Evolutionary conservation across 345 rosid species (phyloP).

Genomic region (Aurinia saxatilis): DNA sequence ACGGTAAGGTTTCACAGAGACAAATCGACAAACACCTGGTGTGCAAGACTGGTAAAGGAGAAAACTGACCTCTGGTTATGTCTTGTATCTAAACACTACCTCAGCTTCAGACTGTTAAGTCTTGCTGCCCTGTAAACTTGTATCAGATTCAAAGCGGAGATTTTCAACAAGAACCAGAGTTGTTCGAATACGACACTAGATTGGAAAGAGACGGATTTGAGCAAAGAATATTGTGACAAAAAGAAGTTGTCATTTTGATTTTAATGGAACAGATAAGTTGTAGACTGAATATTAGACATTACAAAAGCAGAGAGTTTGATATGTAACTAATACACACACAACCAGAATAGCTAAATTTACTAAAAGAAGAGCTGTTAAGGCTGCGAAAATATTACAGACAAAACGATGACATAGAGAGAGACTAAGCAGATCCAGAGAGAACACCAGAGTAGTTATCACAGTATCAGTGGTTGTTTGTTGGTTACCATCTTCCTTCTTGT

Average conservation of each 20-base stretch:
- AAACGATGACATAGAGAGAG: conserved; percentile 18
- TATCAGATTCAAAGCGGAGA: background rate
- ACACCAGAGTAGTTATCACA: conserved; percentile 15
- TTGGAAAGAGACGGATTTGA: background rate
- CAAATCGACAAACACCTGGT: conserved; percentile 27
- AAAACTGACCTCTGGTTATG: background rate
- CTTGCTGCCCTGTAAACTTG: background rate
- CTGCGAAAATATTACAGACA: conserved; percentile 28
- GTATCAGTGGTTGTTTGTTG: conserved; percentile 21
- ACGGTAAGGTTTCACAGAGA: conserved; percentile 2
- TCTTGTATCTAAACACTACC: background rate
- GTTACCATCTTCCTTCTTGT: conserved; percentile 25
- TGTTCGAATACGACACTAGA: background rate
- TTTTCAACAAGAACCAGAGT: background rate
- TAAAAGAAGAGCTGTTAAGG: conserved; percentile 16
- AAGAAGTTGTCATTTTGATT: conserved; percentile 14
- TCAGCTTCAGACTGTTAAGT: background rate
- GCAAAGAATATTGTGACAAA: background rate
- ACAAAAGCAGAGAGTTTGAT: conserved; percentile 10
- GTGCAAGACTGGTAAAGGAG: background rate
- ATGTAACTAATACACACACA: conserved; percentile 20
- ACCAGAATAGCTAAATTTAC: conserved; percentile 18
- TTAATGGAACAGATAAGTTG: conserved; percentile 12
- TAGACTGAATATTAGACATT: conserved; percentile 18
- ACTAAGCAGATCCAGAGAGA: conserved; percentile 12